Evolutionary conservation across 352 stramenopile genomes (phyloP), one percentile per base, ranked within the genome.

Genomic region (Peronosclerospora sorghi): DNA sequence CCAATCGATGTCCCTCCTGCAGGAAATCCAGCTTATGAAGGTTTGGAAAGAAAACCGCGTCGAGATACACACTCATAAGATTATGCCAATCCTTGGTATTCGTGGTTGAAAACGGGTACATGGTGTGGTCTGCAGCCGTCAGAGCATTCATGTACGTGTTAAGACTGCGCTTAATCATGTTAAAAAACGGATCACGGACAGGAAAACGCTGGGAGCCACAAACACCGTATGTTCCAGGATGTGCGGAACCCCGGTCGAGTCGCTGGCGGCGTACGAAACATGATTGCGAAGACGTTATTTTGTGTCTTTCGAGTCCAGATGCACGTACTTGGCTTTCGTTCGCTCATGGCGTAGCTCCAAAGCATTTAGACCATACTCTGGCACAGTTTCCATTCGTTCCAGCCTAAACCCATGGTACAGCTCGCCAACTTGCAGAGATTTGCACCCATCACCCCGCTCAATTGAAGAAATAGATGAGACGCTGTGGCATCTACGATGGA

Each of bases 81-180:
- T 98, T 98, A 61, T 95, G 84, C 53, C 96, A 98, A 71, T 99
- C 95, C 64, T 97, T 95, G 28, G 67, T 69, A 71, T 98, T 99
- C 40, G 91, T 94, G 29, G 83, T 97, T 19, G 94, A 94, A 39
- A 99, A 97, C n/a, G 97, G 95, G 54, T 99, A 99, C 73, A 96
- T 98, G 29, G 96, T 99, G 45, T 97, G 75, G 72, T 99, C 95
- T 12, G 79, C 89, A 43, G 96, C 97, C n/a, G 96, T 99, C 44
- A 99, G 96, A 13, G 96, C 96, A 72, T 99, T 99, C 67, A 99
- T 87, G 72, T 98, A 99, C 39, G 95, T 99, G 66, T 99, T 96
- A 8, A 99, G 74, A 44, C 73, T 96, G 52, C 95, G 94, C 70
- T 98, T 97, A 34, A 98, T 83, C 60, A 99, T 95, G 65, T 99